Percentiles rank a stretch among this genome's conserved stretches.
Conservation (phyloP, 495 filamentous ascomycete species). For the Penicillium argentinense region DNA sequence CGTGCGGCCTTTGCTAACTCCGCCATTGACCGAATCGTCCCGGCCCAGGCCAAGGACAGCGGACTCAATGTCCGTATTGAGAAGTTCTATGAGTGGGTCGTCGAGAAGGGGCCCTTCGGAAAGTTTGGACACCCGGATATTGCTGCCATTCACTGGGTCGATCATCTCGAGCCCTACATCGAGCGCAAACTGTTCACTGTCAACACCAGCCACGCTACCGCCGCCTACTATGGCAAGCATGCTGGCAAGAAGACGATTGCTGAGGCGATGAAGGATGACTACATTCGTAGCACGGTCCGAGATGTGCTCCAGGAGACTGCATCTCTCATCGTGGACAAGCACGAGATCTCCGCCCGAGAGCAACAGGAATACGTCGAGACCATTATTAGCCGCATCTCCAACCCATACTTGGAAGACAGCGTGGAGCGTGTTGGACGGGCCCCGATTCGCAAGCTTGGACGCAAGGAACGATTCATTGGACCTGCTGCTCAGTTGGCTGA, state of each 20-base stretch:
- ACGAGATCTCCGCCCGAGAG: conserved; percentile 71
- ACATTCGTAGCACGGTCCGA: conserved; percentile 73
- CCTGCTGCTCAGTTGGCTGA: conserved; percentile 85
- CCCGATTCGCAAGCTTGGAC: conserved; percentile 85
- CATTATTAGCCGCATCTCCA: conserved; percentile 89
- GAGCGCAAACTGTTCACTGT: conserved; percentile 99
- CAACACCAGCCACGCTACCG: conserved; percentile 97
- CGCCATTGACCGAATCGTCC: conserved; percentile 96
- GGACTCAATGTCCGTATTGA: conserved; percentile 93
- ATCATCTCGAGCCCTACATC: conserved; percentile 89
- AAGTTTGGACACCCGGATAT: conserved; percentile 66
- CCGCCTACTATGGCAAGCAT: conserved; percentile 90
- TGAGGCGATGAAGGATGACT: conserved; percentile 68
- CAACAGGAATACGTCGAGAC: conserved; percentile 88
- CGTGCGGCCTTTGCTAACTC: conserved; percentile 90
- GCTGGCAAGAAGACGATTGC: conserved; percentile 81
- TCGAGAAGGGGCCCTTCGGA: conserved; percentile 80
- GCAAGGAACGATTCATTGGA: conserved; percentile 93
- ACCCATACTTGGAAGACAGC: conserved; percentile 89
- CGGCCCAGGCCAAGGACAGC: conserved; percentile 72
- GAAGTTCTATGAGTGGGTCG: conserved; percentile 98
- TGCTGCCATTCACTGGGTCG: conserved; percentile 87
- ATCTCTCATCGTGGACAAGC: conserved; percentile 79
- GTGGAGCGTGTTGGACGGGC: conserved; percentile 96
- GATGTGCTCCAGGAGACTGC: conserved; percentile 79